These are phyloP conservation scores for Russula lepida DNA, from an alignment of 768 basidiomycete species.

Conservation along the genomic window DNA sequence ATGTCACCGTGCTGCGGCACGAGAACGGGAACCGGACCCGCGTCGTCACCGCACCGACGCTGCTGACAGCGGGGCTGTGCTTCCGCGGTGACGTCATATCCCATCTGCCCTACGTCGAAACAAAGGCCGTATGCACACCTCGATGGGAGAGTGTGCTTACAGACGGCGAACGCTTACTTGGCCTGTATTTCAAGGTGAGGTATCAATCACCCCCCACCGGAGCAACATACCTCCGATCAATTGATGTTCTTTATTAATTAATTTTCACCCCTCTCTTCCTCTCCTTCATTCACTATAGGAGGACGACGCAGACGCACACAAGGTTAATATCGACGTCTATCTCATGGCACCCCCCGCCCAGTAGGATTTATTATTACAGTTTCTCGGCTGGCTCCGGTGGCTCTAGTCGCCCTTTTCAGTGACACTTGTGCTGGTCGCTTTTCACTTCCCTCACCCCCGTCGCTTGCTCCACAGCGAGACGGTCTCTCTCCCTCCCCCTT, in stretches of 20 bases:
- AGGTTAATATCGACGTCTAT: slow-evolving; percentile 2
- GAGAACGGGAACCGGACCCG: slow-evolving; percentile 6
- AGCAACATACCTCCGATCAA: neutral
- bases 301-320: slow-evolving; percentile 2
- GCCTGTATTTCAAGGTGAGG: slow-evolving; percentile 5
- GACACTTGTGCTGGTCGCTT: neutral
- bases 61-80: slow-evolving; percentile 10
- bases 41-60: slow-evolving; percentile 1
- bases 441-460: neutral
- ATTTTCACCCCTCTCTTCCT: too few relatives aligned
- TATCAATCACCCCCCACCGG: neutral
- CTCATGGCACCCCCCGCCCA: neutral
- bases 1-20: neutral
- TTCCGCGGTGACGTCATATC: slow-evolving; percentile 7
- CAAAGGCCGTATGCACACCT: neutral
- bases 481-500: neutral
- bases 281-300: neutral
- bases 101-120: slow-evolving; percentile 6
- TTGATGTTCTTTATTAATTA: neutral
- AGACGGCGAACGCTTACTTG: slow-evolving; percentile 7
- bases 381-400: neutral
- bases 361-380: neutral
- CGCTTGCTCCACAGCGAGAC: neutral
- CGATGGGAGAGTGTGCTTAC: slow-evolving; percentile 12
- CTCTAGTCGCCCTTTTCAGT: neutral